phyloP scores from a whole-genome alignment of 2,329 filamentous ascomycete species.

The Hymenoscyphus linearis region DNA sequence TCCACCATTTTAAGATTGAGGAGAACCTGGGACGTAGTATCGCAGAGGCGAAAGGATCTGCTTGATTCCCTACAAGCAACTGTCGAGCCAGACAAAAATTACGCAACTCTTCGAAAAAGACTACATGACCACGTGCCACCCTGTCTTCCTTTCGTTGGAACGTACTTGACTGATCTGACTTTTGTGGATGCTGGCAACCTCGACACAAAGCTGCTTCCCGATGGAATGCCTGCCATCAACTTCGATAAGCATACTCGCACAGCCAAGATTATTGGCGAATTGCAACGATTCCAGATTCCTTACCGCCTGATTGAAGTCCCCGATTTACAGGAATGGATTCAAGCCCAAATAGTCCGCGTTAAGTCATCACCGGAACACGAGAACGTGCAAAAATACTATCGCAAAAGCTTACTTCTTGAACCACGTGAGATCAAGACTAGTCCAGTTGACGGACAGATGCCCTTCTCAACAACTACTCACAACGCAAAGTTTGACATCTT shows the following conservation, averaged over 20 bases:
- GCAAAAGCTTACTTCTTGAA: conserved; percentile 61
- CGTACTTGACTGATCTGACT: conserved; percentile 92
- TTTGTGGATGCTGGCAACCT: conserved; percentile 95
- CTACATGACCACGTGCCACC: conserved; percentile 84
- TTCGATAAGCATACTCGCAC: conserved; percentile 96
- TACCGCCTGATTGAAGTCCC: conserved; percentile 78
- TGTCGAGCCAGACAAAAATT: conserved; percentile 86
- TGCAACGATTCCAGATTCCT: conserved; percentile 93
- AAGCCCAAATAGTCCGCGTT: conserved; percentile 73
- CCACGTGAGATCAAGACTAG: conserved; percentile 41
- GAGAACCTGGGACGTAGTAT: conserved; percentile 87
- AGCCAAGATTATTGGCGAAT: conserved; percentile 89
- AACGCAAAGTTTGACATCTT: conserved; percentile 49
- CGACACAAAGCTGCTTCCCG: conserved; percentile 70
- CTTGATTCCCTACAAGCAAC: conserved; percentile 77
- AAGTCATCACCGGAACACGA: conserved; percentile 46
- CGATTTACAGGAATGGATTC: conserved; percentile 91
- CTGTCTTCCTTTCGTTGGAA: conserved; percentile 91
- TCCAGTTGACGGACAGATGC: conserved; percentile 25
- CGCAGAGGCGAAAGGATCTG: conserved; percentile 73
- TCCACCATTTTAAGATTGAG: conserved; percentile 84
- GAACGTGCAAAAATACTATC: conserved; percentile 61
- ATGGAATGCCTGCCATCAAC: conserved; percentile 83
- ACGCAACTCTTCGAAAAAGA: conserved; percentile 75
- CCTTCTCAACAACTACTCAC: conserved; percentile 25